Evolutionary conservation across 225 moss, liverwort and hornwort genomes (phyloP).

Genomic region (Straminergon stramineum): DNA sequence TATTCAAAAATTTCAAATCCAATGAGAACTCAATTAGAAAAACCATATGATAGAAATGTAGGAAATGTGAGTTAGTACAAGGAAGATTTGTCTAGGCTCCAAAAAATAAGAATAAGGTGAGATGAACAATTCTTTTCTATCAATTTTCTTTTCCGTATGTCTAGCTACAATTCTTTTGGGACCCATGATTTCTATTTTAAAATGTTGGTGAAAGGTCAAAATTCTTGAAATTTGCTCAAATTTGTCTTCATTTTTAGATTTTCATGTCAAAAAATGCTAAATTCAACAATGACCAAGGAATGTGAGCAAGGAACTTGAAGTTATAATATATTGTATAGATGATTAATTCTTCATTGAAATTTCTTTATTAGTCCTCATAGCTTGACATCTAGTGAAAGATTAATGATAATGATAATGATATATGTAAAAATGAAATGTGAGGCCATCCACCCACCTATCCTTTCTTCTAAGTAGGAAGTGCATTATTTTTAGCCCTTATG

Average conservation of each 20-base stretch:
- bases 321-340: no score
- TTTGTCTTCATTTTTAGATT: neutral
- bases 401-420: neutral
- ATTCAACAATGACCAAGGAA: neutral
- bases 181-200: neutral
- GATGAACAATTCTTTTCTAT: no score
- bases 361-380: neutral
- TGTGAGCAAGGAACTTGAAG: neutral
- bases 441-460: neutral
- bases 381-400: neutral
- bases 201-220: neutral
- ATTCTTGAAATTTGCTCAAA: neutral
- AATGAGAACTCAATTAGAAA: accelerated
- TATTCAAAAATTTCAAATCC: neutral
- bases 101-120: neutral
- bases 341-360: neutral
- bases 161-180: accelerated
- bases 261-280: neutral
- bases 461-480: accelerated
- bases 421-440: neutral
- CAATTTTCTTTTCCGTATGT: neutral
- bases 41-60: accelerated
- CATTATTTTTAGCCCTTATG: accelerated
- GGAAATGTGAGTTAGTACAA: accelerated
- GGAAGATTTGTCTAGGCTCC: accelerated